Evolutionary conservation across 192 early-diverging fungal genomes (phyloP).

Genomic region (Coemansia sp.): DNA sequence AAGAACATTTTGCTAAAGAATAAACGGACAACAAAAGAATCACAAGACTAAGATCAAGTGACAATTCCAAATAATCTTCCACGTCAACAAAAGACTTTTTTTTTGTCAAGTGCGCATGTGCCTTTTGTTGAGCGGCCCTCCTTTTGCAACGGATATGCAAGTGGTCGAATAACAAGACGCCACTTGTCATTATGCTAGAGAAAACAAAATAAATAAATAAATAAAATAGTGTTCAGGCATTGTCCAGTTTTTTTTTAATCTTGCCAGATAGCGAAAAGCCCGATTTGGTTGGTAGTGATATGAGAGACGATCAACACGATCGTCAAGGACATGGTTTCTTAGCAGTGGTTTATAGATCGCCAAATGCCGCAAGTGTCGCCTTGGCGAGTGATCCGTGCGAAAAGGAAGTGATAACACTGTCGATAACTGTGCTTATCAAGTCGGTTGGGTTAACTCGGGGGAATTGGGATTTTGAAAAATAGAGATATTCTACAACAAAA

Average conservation of each 20-base stretch:
- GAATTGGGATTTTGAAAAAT: neutral
- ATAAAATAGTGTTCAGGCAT: neutral
- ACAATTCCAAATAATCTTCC: neutral
- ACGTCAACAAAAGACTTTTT: neutral
- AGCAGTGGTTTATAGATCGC: neutral
- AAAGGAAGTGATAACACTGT: neutral
- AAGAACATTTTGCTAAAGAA: neutral
- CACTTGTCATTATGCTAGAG: neutral
- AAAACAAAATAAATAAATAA: neutral
- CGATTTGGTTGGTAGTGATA: neutral
- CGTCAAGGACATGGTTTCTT: neutral
- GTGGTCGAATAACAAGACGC: neutral
- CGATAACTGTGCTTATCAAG: neutral
- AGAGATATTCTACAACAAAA: constrained; percentile 5
- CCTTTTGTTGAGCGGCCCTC: neutral
- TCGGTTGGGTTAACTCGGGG: neutral
- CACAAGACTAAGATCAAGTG: constrained; percentile 2
- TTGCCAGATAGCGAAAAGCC: neutral
- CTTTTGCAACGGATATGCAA: neutral
- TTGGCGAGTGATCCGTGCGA: neutral
- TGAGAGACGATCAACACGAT: neutral
- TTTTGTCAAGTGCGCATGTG: neutral
- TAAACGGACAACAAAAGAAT: neutral
- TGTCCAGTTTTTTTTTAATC: neutral
- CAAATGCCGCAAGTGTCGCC: neutral